These are phyloP conservation scores for Cryptococcus neoformans DNA, from an alignment of 1,284 basidiomycete species.

Conservation along the genomic window DNA sequence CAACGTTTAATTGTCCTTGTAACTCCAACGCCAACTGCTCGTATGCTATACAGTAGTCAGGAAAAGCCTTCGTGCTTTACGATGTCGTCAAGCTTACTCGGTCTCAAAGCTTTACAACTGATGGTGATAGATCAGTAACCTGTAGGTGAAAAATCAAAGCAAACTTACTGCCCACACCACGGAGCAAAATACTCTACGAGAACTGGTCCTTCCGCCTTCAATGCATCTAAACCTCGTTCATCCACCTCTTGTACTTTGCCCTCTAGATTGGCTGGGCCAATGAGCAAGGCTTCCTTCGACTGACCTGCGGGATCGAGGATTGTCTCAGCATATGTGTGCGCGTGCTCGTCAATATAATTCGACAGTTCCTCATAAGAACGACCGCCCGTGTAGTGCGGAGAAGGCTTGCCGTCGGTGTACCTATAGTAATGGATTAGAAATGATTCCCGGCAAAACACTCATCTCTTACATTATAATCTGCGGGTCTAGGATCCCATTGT, in stretches of 20 bases:
- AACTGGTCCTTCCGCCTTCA: conserved; percentile 60
- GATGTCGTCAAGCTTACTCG: conserved; percentile 48
- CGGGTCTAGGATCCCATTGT: conserved; percentile 54
- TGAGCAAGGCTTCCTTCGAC: conserved; percentile 12
- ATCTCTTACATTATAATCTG: conserved; percentile 65
- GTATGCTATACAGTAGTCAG: conserved; percentile 54
- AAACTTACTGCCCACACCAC: conserved; percentile 74
- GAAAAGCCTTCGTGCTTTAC: not conserved
- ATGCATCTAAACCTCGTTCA: conserved; percentile 54
- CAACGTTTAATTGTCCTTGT: conserved; percentile 67
- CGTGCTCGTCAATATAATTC: conserved; percentile 55
- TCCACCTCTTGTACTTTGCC: conserved; percentile 64
- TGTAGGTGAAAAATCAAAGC: conserved; percentile 1
- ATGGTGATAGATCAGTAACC: not conserved
- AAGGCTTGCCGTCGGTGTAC: conserved; percentile 59
- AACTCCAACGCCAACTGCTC: conserved; percentile 65
- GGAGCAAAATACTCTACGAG: conserved; percentile 92
- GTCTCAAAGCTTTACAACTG: conserved; percentile 79
- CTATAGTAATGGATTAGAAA: conserved; percentile 14
- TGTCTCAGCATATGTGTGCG: conserved; percentile 37
- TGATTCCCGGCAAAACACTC: not conserved
- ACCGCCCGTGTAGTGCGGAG: conserved; percentile 59
- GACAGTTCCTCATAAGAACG: conserved; percentile 56
- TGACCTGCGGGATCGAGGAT: conserved; percentile 12
- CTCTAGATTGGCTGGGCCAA: conserved; percentile 54